Percentiles rank a stretch among this genome's conserved stretches.
Evolutionary conservation across 148 eudicot species (phyloP).

Genomic region (Fagopyrum tataricum): DNA sequence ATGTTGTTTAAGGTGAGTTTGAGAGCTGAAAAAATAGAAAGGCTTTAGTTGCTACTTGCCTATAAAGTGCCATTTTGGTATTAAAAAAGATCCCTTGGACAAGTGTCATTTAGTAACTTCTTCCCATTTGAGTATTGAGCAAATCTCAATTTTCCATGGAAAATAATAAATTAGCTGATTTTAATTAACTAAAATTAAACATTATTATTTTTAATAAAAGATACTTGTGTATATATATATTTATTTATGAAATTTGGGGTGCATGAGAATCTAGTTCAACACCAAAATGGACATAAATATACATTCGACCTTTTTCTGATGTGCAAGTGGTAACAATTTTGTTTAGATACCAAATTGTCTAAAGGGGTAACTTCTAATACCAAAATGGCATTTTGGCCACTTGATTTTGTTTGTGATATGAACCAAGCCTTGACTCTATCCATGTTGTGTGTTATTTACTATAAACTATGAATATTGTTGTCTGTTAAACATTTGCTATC

Average conservation of each 20-base stretch:
- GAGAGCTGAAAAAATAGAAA: neutral
- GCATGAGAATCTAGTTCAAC: neutral
- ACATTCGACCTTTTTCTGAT: neutral
- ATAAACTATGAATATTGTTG: neutral
- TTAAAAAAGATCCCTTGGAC: neutral
- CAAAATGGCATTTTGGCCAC: neutral
- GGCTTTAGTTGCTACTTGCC: neutral
- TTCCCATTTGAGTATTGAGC: neutral
- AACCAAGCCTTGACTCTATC: slow-evolving; percentile 3
- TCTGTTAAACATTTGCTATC: neutral
- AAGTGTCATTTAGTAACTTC: neutral
- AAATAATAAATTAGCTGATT: neutral
- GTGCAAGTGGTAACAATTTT: neutral
- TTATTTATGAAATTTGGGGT: neutral
- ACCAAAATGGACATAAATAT: neutral
- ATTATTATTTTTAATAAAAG: neutral
- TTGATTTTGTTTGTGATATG: neutral
- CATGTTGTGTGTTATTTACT: neutral
- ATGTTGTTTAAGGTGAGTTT: neutral
- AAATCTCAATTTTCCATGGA: neutral
- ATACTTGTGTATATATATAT: neutral
- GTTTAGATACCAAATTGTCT: neutral
- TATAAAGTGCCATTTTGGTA: neutral
- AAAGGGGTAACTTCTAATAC: neutral
- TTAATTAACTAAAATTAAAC: neutral